A percentile compares a stretch with the other conserved stretches of the same genome.
These are phyloP conservation scores for Globisporangium rhizosaccharum DNA, from an alignment of 352 stramenopile species.

Conservation along the genomic window DNA sequence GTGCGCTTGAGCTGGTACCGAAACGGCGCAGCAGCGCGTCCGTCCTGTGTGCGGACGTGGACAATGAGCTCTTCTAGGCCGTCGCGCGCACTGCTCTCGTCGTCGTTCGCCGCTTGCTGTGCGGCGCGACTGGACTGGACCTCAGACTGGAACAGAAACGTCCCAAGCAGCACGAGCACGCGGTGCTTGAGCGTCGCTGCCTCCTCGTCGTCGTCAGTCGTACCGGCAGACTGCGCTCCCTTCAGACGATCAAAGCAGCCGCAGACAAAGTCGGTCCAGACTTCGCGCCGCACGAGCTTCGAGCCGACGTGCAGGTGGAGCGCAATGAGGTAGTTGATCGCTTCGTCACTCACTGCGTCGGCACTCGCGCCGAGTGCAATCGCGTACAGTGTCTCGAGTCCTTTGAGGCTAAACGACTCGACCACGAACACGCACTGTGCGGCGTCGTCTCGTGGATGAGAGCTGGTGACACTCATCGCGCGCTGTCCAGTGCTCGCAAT, in stretches of 20 bases:
- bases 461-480: not conserved
- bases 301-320: conserved; percentile 62
- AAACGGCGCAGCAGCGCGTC: conserved; percentile 50
- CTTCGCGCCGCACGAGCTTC: conserved; percentile 62
- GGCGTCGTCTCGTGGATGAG: conserved; percentile 1
- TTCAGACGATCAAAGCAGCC: conserved; percentile 40
- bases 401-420: conserved; percentile 55
- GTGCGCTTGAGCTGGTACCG: conserved; percentile 52
- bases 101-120: not conserved
- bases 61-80: conserved; percentile 53
- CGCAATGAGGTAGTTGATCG: conserved; percentile 66
- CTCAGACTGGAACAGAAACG: conserved; percentile 66
- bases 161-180: conserved; percentile 64
- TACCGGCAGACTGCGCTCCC: conserved; percentile 8
- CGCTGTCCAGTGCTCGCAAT: conserved; percentile 16
- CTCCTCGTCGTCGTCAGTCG: conserved; percentile 9
- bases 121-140: conserved; percentile 16
- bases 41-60: conserved; percentile 65
- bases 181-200: conserved; percentile 35
- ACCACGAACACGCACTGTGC: conserved; percentile 37
- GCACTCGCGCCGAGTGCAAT: conserved; percentile 34
- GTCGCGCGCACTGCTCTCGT: conserved; percentile 13
- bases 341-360: conserved; percentile 41
- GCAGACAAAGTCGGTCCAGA: conserved; percentile 61
- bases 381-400: conserved; percentile 54